phyloP scores from a whole-genome alignment of 352 stramenopile genomes.

The Salisapilia sapeloensis region DNA sequence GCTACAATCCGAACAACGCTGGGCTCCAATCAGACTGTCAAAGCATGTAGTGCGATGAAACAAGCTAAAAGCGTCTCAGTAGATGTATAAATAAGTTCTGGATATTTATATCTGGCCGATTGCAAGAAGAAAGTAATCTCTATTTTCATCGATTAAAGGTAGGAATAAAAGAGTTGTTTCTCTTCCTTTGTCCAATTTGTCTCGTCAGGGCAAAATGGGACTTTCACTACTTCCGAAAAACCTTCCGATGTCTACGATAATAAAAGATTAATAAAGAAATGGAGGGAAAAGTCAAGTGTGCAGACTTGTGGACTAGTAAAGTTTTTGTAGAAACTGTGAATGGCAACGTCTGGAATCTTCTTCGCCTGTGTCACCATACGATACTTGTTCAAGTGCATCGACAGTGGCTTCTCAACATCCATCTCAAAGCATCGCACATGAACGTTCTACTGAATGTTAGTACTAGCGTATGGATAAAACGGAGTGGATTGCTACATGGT shows the following conservation, averaged over 20 bases:
- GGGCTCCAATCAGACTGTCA: no score
- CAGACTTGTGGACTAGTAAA: conserved; percentile 20
- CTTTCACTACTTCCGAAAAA: conserved; percentile 49
- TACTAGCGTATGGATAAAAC: neutral
- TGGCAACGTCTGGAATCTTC: conserved; percentile 72
- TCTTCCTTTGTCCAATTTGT: no score
- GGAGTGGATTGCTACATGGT: conserved; percentile 16
- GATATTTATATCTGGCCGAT: no score
- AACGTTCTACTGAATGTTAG: conserved; percentile 13
- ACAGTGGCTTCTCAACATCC: conserved; percentile 52
- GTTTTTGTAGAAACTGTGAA: conserved; percentile 82
- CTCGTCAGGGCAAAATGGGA: conserved; percentile 49
- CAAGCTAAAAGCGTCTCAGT: no score
- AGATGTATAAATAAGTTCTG: no score
- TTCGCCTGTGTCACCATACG: conserved; percentile 49
- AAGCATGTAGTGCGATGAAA: no score
- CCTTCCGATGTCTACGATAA: conserved; percentile 38
- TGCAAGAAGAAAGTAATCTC: no score
- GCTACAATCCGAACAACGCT: no score
- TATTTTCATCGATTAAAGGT: no score
- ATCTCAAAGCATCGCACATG: conserved; percentile 62
- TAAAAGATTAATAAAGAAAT: conserved; percentile 1
- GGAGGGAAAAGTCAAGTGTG: no score
- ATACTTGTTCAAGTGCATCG: conserved; percentile 78
- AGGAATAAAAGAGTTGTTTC: no score